Percentiles rank a stretch among this genome's conserved stretches.
Evolutionary conservation across 768 basidiomycete genomes (phyloP).

Genomic region (Lactifluus rugatus): DNA sequence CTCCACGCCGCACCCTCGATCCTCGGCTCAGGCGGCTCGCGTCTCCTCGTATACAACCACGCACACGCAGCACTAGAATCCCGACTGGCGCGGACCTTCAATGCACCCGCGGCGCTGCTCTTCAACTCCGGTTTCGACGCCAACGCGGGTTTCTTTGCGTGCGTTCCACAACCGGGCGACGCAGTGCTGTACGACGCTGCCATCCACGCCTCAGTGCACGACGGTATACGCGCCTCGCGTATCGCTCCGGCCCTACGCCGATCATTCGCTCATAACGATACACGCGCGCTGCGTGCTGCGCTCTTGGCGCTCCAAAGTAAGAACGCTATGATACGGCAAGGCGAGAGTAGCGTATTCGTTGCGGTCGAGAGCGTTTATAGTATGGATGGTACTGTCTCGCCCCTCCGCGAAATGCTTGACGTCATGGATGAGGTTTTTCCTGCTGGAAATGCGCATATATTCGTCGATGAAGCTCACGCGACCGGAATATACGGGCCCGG

Average conservation of each 20-base stretch:
- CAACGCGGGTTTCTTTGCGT: constrained; percentile 80
- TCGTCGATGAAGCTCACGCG: constrained; percentile 92
- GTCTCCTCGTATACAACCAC: constrained; percentile 70
- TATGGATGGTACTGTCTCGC: constrained; percentile 92
- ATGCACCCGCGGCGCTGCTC: constrained; percentile 54
- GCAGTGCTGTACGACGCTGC: constrained; percentile 75
- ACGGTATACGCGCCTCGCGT: constrained; percentile 53
- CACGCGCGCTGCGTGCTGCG: constrained; percentile 37
- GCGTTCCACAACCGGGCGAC: constrained; percentile 70
- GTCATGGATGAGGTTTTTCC: constrained; percentile 54
- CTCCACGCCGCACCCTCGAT: constrained; percentile 44
- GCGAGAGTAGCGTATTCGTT: constrained; percentile 53
- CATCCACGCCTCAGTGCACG: constrained; percentile 87
- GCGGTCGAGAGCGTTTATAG: constrained; percentile 56
- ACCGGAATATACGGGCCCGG: constrained; percentile 79
- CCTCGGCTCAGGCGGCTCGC: constrained; percentile 81
- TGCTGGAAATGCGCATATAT: constrained; percentile 51
- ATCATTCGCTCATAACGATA: constrained; percentile 66
- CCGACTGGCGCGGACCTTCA: constrained; percentile 57
- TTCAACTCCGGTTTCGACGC: constrained; percentile 95
- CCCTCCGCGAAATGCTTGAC: constrained; percentile 56
- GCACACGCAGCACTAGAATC: constrained; percentile 64
- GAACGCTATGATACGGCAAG: constrained; percentile 30
- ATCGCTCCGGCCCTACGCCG: neutral
- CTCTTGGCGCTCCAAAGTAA: constrained; percentile 35